Evolutionary conservation across 2,329 filamentous ascomycete genomes (phyloP).

Genomic region (Trichoderma polysporum): DNA sequence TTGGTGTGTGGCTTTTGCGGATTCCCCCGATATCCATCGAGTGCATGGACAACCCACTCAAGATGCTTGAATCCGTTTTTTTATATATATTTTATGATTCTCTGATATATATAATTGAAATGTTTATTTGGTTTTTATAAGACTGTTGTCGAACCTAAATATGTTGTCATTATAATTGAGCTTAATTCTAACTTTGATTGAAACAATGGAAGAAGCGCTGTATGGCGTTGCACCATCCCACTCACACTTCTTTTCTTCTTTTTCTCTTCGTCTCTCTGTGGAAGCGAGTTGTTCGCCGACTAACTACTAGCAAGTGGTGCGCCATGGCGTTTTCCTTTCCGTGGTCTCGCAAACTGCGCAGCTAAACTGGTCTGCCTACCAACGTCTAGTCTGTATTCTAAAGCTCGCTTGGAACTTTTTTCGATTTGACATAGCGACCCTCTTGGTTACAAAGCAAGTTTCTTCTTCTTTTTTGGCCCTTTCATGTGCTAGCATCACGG

Average conservation of each 20-base stretch:
- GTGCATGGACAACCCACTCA: slow-evolving; percentile 7
- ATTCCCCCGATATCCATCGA: slow-evolving; percentile 15
- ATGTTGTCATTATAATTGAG: background rate
- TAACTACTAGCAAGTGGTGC: background rate
- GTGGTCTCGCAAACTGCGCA: background rate
- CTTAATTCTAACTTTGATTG: slow-evolving; percentile 13
- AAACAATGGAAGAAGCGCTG: slow-evolving; percentile 5
- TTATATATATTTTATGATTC: slow-evolving; percentile 21
- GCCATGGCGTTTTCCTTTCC: slow-evolving; percentile 18
- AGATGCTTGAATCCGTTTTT: slow-evolving; percentile 16
- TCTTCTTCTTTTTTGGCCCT: background rate
- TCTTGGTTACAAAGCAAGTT: background rate
- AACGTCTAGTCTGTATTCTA: background rate
- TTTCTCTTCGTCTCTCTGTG: background rate
- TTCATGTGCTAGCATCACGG: background rate
- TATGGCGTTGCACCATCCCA: slow-evolving; percentile 11
- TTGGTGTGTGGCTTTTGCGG: slow-evolving; percentile 22
- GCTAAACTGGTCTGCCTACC: background rate
- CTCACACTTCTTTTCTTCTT: background rate
- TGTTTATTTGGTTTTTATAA: slow-evolving; percentile 16
- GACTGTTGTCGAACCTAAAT: background rate
- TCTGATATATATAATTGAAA: slow-evolving; percentile 19
- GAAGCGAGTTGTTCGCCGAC: background rate
- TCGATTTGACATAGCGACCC: background rate
- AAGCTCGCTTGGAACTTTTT: background rate